These are phyloP conservation scores for Trifolium pratense DNA, from an alignment of 306 rosid species.

Conservation along the genomic window DNA sequence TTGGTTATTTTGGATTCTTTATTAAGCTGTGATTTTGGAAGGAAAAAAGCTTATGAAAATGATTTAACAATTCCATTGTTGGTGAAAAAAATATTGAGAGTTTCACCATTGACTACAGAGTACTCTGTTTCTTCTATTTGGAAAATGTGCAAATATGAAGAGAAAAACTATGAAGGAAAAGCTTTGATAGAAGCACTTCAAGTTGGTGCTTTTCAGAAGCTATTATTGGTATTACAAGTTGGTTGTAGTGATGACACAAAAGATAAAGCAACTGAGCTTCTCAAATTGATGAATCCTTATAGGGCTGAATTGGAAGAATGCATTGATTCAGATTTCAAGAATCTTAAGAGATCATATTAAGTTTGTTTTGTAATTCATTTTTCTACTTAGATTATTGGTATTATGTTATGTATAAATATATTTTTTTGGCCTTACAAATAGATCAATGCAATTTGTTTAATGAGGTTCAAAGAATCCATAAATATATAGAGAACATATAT, in stretches of 20 bases:
- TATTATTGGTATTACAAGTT: conserved; percentile 67
- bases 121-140: conserved; percentile 59
- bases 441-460: conserved; percentile 14
- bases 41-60: conserved; percentile 51
- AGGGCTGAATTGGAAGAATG: conserved; percentile 74
- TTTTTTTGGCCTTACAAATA: conserved; percentile 14
- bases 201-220: conserved; percentile 81
- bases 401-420: conserved; percentile 4
- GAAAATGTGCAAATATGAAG: conserved; percentile 61
- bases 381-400: background rate
- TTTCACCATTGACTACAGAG: conserved; percentile 64
- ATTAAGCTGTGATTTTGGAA: conserved; percentile 54
- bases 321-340: conserved; percentile 76
- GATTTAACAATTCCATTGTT: conserved; percentile 64
- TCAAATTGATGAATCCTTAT: conserved; percentile 71
- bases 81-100: conserved; percentile 72
- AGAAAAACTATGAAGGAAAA: conserved; percentile 44
- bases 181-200: conserved; percentile 69
- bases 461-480: conserved; percentile 33
- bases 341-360: conserved; percentile 66
- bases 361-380: conserved; percentile 2
- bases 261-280: conserved; percentile 68
- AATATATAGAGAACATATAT: conserved; percentile 15
- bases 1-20: conserved; percentile 57
- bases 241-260: conserved; percentile 65